Conservation (phyloP, 768 basidiomycete genomes). For the Phaffia australis region DNA sequence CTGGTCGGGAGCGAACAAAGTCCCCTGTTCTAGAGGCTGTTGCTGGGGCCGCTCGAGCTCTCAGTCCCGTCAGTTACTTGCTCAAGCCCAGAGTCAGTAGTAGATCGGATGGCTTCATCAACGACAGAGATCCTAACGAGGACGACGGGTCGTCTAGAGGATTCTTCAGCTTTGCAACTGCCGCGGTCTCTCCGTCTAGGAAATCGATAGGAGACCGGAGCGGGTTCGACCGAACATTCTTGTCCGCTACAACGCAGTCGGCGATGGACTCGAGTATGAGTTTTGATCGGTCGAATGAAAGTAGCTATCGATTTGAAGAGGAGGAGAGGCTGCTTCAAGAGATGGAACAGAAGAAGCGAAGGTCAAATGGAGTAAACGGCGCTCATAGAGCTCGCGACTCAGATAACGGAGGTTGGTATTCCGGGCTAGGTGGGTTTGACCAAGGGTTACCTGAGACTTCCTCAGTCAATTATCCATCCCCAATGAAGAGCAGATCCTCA, state of each 20-base stretch:
- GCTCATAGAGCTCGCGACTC: conserved; percentile 3
- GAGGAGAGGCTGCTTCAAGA: conserved; percentile 23
- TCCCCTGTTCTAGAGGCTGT: conserved; percentile 22
- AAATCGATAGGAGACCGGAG: not conserved
- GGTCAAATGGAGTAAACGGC: not conserved
- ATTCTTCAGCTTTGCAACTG: conserved; percentile 16
- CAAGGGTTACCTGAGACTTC: not conserved
- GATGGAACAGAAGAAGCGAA: conserved; percentile 14
- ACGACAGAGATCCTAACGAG: conserved; percentile 44
- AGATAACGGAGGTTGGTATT: conserved; percentile 8
- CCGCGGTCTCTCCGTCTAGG: conserved; percentile 6
- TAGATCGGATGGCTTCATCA: conserved; percentile 38
- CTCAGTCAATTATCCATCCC: not conserved
- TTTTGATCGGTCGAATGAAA: conserved; percentile 3
- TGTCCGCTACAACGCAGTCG: conserved; percentile 20
- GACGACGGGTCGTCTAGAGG: conserved; percentile 7
- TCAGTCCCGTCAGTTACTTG: conserved; percentile 15
- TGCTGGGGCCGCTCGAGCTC: conserved; percentile 13
- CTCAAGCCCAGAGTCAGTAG: conserved; percentile 20
- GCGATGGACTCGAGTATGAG: conserved; percentile 1
- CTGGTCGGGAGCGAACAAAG: conserved; percentile 14
- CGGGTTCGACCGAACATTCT: conserved; percentile 3
- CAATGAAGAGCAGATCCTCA: not conserved
- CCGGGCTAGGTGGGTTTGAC: conserved; percentile 6
- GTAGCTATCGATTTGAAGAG: conserved; percentile 24